A percentile compares a stretch with the other conserved stretches of the same genome.
These are phyloP conservation scores for Picochlorum sp. DNA, from an alignment of 139 green algal genomes.

Conservation along the genomic window DNA sequence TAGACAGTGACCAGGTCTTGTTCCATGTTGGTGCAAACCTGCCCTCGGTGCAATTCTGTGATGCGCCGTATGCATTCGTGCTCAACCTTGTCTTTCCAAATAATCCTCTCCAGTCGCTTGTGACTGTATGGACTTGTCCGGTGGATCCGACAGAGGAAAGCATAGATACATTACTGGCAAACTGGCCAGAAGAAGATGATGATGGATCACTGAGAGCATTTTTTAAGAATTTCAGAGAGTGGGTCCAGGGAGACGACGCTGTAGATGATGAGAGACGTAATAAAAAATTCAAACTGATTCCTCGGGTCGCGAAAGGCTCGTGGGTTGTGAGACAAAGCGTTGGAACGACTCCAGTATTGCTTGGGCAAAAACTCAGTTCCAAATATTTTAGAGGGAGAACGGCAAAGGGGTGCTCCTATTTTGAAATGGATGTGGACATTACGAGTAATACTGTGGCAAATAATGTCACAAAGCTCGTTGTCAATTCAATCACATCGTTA, in stretches of 20 bases:
- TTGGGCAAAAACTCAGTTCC: constrained; percentile 48
- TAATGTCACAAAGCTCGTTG: constrained; percentile 29
- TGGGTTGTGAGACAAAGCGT: constrained; percentile 43
- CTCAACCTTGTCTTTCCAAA: constrained; percentile 26
- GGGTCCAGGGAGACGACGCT: constrained; percentile 31
- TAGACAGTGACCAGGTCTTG: constrained; percentile 28
- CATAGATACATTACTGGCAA: constrained; percentile 1
- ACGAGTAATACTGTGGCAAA: constrained; percentile 35
- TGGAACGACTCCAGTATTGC: constrained; percentile 46
- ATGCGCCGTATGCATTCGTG: constrained; percentile 26
- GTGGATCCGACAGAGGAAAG: not conserved
- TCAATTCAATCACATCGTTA: constrained; percentile 38
- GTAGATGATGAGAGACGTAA: constrained; percentile 30
- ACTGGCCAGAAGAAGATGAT: constrained; percentile 14
- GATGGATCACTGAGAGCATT: constrained; percentile 20
- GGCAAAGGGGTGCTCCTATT: constrained; percentile 22
- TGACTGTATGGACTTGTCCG: constrained; percentile 8
- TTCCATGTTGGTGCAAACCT: constrained; percentile 35
- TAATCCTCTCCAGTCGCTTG: constrained; percentile 16
- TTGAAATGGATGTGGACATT: constrained; percentile 51
- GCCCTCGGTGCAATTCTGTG: constrained; percentile 26
- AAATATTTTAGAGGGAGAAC: constrained; percentile 35
- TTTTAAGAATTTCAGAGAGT: constrained; percentile 29
- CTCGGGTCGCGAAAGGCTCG: constrained; percentile 18
- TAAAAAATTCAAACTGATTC: constrained; percentile 45